Percentiles rank a stretch among this genome's conserved stretches.
Evolutionary conservation across 768 basidiomycete species (phyloP).

Genomic region (Calocybe indica): DNA sequence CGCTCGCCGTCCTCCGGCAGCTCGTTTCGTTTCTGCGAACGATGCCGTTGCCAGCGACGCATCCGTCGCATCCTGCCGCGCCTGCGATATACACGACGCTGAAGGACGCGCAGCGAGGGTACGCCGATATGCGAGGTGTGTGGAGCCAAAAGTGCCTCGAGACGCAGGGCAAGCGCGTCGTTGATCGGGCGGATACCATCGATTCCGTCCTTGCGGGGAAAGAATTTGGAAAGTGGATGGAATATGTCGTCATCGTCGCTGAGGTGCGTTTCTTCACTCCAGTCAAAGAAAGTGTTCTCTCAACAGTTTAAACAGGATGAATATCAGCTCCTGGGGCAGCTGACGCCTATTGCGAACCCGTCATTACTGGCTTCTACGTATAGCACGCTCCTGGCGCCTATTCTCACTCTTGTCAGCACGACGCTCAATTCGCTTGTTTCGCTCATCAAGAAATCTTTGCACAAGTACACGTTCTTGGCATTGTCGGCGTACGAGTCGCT

Average conservation of each 20-base stretch:
- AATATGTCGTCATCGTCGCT: slow-evolving; percentile 55
- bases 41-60: slow-evolving; percentile 70
- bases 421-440: slow-evolving; percentile 56
- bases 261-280: slow-evolving; percentile 38
- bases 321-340: slow-evolving; percentile 54
- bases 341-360: slow-evolving; percentile 53
- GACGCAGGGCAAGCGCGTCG: slow-evolving; percentile 57
- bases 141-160: slow-evolving; percentile 78
- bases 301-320: slow-evolving; percentile 45
- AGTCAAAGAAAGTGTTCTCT: not conserved
- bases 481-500: slow-evolving; percentile 63
- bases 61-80: slow-evolving; percentile 79
- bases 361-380: slow-evolving; percentile 53
- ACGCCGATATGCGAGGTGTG: slow-evolving; percentile 79
- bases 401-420: slow-evolving; percentile 59
- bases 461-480: slow-evolving; percentile 76
- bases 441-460: slow-evolving; percentile 71
- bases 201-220: slow-evolving; percentile 61
- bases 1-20: slow-evolving; percentile 51
- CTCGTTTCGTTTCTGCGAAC: slow-evolving; percentile 66
- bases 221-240: slow-evolving; percentile 71
- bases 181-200: slow-evolving; percentile 65
- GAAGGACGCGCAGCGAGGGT: slow-evolving; percentile 74
- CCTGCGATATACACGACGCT: slow-evolving; percentile 56
- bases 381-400: slow-evolving; percentile 54